These are phyloP conservation scores for Amoebophrya sp. DNA, from an alignment of 169 alveolate species.

Conservation along the genomic window DNA sequence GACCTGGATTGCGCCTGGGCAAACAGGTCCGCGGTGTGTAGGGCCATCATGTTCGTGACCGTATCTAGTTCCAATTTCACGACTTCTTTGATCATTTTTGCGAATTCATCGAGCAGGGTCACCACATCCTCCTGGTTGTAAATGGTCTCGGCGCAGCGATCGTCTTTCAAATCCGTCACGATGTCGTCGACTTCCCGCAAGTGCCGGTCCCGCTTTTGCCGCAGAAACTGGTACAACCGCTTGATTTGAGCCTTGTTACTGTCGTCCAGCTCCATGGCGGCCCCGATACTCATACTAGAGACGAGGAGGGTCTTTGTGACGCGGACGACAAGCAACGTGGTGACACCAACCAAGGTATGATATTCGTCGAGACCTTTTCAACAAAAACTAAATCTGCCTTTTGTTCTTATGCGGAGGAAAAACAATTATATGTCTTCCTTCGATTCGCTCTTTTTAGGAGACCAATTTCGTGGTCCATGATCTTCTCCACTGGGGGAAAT, in stretches of 20 bases:
- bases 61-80: not conserved
- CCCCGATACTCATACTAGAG: not conserved
- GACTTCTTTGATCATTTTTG: not conserved
- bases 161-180: not conserved
- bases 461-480: too few relatives aligned
- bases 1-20: not conserved
- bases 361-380: too few relatives aligned
- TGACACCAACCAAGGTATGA: too few relatives aligned
- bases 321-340: too few relatives aligned
- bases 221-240: constrained; percentile 21
- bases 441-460: too few relatives aligned
- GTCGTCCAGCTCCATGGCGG: constrained; percentile 13
- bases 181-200: not conserved
- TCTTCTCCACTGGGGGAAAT: too few relatives aligned
- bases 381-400: too few relatives aligned
- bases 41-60: not conserved
- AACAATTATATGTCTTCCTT: too few relatives aligned
- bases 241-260: not conserved
- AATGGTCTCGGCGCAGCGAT: not conserved
- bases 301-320: not conserved
- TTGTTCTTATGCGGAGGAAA: too few relatives aligned
- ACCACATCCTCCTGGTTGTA: constrained; percentile 23
- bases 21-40: not conserved
- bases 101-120: not conserved
- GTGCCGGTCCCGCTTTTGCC: not conserved